Percentiles rank a stretch among this genome's conserved stretches.
These are phyloP conservation scores for Cupressus sempervirens DNA, from an alignment of 75 land plant genomes.

Conservation along the genomic window DNA sequence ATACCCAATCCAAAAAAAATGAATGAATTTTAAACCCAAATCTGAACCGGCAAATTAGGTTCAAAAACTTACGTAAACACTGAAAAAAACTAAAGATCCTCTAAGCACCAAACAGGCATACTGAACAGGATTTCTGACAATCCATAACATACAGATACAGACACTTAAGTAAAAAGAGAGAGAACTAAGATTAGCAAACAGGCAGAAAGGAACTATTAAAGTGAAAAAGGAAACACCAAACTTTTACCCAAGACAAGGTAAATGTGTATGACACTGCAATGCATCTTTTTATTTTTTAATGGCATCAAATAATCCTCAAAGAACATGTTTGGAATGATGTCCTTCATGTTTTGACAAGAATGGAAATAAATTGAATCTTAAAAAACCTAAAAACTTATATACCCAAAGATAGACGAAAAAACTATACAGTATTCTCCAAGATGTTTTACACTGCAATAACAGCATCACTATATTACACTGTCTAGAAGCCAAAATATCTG, in stretches of 20 bases:
- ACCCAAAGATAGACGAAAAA: neutral
- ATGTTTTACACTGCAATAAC: neutral
- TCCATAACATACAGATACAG: neutral
- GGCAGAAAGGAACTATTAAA: neutral
- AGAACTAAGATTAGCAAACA: neutral
- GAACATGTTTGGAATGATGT: no score
- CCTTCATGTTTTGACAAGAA: no score
- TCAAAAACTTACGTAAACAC: no score
- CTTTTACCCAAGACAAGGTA: neutral
- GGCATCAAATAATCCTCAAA: no score
- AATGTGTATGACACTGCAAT: no score
- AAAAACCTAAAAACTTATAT: neutral
- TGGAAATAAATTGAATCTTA: no score
- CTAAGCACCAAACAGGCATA: neutral
- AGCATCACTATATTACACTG: neutral
- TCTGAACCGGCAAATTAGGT: no score
- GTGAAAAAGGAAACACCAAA: neutral
- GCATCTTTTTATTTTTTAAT: no score
- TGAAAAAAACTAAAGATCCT: neutral
- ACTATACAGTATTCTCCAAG: no score
- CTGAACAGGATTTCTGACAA: no score
- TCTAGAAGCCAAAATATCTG: slow-evolving; percentile 9
- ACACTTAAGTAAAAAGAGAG: neutral
- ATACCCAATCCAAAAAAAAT: no score
- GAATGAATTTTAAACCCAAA: no score